A percentile compares a stretch with the other conserved stretches of the same genome.
Conservation (phyloP, 768 basidiomycete species). For the Boletus coccyginus region DNA sequence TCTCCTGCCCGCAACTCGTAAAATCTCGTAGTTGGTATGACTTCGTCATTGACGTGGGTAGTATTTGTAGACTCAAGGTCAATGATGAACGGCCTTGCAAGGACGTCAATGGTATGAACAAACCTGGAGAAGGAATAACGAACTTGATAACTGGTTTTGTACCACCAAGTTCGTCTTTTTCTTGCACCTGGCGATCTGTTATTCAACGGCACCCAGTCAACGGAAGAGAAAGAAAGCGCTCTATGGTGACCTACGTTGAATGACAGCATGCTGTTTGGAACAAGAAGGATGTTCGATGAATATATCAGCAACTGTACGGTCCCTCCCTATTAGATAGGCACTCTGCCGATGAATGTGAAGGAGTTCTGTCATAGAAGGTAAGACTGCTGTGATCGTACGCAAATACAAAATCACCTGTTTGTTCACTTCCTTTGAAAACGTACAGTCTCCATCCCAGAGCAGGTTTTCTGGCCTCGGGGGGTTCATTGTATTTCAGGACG, state of each 20-base stretch:
- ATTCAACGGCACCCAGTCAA: slow-evolving; percentile 4
- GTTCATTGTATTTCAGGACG: slow-evolving; percentile 96
- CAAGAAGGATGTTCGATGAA: slow-evolving; percentile 94
- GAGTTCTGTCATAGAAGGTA: slow-evolving; percentile 52
- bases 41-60: slow-evolving; percentile 85
- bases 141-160: slow-evolving; percentile 82
- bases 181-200: slow-evolving; percentile 76
- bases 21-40: slow-evolving; percentile 82
- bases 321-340: slow-evolving; percentile 90
- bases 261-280: slow-evolving; percentile 97
- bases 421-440: slow-evolving; percentile 94
- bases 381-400: not conserved
- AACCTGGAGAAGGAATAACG: slow-evolving; percentile 28
- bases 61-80: slow-evolving; percentile 99
- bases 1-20: slow-evolving; percentile 80
- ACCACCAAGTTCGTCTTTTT: slow-evolving; percentile 85
- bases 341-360: slow-evolving; percentile 93
- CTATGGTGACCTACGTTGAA: slow-evolving; percentile 65
- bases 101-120: slow-evolving; percentile 8
- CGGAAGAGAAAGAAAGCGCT: not conserved
- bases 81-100: slow-evolving; percentile 85
- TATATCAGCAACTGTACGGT: slow-evolving; percentile 82
- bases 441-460: slow-evolving; percentile 89
- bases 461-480: slow-evolving; percentile 95
- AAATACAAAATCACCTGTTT: slow-evolving; percentile 66